Percentiles rank a stretch among this genome's conserved stretches.
These are phyloP conservation scores for Yamadazyma scolyti DNA, from an alignment of 805 yeast genomes.

Conservation along the genomic window DNA sequence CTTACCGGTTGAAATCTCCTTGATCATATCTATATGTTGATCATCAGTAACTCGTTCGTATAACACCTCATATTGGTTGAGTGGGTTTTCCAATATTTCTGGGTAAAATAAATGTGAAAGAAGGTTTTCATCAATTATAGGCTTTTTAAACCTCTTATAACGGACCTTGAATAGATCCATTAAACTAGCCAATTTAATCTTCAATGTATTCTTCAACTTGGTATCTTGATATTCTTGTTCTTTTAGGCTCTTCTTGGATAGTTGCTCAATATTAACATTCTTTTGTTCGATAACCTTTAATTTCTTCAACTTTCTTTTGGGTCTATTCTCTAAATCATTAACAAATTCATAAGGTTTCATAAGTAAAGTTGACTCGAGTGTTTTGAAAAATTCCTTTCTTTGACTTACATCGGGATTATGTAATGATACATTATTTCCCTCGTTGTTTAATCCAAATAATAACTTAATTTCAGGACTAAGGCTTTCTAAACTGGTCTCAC, in stretches of 20 bases:
- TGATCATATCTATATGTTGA: constrained; percentile 62
- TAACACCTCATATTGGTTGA: constrained; percentile 32
- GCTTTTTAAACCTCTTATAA: constrained; percentile 87
- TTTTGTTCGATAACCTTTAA: constrained; percentile 27
- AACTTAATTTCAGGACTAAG: constrained; percentile 45
- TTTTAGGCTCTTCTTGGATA: constrained; percentile 40
- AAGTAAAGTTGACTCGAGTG: constrained; percentile 49
- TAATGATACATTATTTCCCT: constrained; percentile 44
- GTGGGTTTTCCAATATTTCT: constrained; percentile 33
- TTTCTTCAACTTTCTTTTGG: constrained; percentile 43
- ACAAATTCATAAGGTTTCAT: constrained; percentile 69
- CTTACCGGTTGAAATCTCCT: constrained; percentile 74
- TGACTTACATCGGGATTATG: constrained; percentile 42
- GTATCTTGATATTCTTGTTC: constrained; percentile 65
- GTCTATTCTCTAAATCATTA: constrained; percentile 59
- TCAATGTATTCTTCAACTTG: constrained; percentile 77
- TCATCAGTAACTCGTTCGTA: constrained; percentile 45
- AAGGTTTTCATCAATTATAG: constrained; percentile 74
- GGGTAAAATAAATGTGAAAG: constrained; percentile 79
- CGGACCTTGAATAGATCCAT: constrained; percentile 87
- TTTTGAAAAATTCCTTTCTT: constrained; percentile 53
- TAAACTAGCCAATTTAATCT: constrained; percentile 78
- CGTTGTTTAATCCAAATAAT: constrained; percentile 53
- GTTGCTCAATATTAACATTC: constrained; percentile 10
- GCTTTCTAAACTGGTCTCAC: constrained; percentile 45